These are phyloP conservation scores for Cladosporium phlei DNA, from an alignment of 2,329 filamentous ascomycete genomes.

Conservation along the genomic window DNA sequence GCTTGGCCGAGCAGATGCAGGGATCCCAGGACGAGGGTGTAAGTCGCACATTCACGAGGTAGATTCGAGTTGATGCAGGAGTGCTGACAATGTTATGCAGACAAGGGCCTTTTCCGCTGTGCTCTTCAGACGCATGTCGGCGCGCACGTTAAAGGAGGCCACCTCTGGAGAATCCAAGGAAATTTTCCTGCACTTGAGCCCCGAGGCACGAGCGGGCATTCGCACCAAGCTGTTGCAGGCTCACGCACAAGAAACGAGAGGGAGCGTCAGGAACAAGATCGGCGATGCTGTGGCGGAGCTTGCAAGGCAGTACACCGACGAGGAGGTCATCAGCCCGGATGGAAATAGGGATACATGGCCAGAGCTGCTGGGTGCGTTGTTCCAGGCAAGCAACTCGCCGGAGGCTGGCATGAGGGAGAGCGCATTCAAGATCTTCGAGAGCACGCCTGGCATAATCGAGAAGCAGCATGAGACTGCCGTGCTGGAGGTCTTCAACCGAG, in stretches of 20 bases:
- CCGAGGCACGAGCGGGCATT: slow-evolving; percentile 71
- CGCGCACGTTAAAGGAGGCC: slow-evolving; percentile 73
- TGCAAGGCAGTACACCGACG: slow-evolving; percentile 89
- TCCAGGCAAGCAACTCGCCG: slow-evolving; percentile 81
- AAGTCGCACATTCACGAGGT: slow-evolving; percentile 34
- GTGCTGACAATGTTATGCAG: slow-evolving; percentile 43
- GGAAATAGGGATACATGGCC: slow-evolving; percentile 64
- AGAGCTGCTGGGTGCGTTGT: slow-evolving; percentile 79
- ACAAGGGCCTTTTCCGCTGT: slow-evolving; percentile 87
- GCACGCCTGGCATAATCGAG: slow-evolving; percentile 92
- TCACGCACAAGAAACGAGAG: slow-evolving; percentile 66
- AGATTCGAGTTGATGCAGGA: neutral
- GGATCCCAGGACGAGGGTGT: slow-evolving; percentile 69
- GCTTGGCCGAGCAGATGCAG: slow-evolving; percentile 85
- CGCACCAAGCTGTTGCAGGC: slow-evolving; percentile 77
- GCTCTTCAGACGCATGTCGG: slow-evolving; percentile 88
- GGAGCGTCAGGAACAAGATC: slow-evolving; percentile 84
- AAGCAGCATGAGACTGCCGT: slow-evolving; percentile 93
- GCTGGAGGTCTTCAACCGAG: slow-evolving; percentile 78
- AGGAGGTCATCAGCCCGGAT: slow-evolving; percentile 35
- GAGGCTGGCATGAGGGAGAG: slow-evolving; percentile 83
- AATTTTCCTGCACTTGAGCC: slow-evolving; percentile 74
- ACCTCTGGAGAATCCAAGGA: slow-evolving; percentile 68
- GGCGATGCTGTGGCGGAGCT: slow-evolving; percentile 96
- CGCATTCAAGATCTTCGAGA: slow-evolving; percentile 91